A percentile compares a stretch with the other conserved stretches of the same genome.
Conservation (phyloP, 1,284 basidiomycete genomes). For the Pterula multifida region DNA sequence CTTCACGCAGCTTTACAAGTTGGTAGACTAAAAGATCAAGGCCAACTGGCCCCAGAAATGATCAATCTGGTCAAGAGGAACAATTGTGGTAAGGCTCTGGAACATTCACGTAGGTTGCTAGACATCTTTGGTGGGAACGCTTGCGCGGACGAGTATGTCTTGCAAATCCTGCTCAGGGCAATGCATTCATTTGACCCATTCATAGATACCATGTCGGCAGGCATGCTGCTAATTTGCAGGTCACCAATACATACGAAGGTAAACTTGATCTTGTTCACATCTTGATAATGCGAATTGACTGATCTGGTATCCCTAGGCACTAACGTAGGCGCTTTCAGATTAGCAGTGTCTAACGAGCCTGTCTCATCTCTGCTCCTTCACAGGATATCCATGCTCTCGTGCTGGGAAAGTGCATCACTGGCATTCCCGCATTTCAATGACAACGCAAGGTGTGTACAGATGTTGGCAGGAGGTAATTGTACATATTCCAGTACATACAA, state of each 20-base stretch:
- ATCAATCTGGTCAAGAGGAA: conserved; percentile 92
- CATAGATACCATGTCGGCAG: conserved; percentile 77
- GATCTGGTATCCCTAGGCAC: conserved; percentile 26
- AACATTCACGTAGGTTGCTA: conserved; percentile 68
- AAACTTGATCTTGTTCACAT: conserved; percentile 16
- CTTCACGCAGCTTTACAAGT: conserved; percentile 75
- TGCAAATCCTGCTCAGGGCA: conserved; percentile 4
- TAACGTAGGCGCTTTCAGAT: conserved; percentile 25
- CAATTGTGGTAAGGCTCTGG: conserved; percentile 87
- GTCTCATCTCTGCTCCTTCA: conserved; percentile 4
- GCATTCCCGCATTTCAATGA: conserved; percentile 69
- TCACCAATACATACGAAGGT: conserved; percentile 90
- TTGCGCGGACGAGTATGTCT: conserved; percentile 72
- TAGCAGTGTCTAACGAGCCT: not conserved
- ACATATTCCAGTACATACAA: conserved; percentile 3
- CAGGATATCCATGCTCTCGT: conserved; percentile 83
- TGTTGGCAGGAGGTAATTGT: not conserved
- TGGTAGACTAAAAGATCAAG: conserved; percentile 81
- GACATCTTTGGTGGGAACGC: conserved; percentile 91
- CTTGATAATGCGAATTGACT: conserved; percentile 5
- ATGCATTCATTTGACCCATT: not conserved
- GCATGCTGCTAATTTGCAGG: conserved; percentile 85
- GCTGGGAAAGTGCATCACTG: conserved; percentile 85
- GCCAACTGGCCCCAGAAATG: conserved; percentile 81
- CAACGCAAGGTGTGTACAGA: conserved; percentile 14